These are phyloP conservation scores for Carex arenaria DNA, from an alignment of 202 grass and related monocot species.

Conservation along the genomic window DNA sequence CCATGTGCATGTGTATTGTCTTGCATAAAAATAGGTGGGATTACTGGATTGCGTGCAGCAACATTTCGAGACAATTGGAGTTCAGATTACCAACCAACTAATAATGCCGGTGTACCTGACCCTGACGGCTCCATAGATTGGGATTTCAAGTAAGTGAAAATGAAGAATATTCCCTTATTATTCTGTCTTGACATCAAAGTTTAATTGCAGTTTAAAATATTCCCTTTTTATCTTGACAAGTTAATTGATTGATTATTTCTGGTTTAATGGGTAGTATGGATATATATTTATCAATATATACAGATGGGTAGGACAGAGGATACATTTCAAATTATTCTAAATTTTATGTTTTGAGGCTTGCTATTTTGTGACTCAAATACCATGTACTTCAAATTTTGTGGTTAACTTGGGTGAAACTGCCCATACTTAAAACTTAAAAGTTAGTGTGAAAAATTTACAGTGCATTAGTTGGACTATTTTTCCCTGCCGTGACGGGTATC, in stretches of 20 bases:
- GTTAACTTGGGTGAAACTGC: not conserved
- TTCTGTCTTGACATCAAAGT: not conserved
- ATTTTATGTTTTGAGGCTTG: not conserved
- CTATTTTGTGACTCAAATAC: not conserved
- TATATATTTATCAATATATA: not conserved
- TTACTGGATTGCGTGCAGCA: conserved; percentile 77
- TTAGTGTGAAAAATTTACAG: conserved; percentile 23
- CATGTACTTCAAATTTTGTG: not conserved
- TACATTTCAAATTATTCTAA: not conserved
- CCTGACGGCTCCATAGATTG: conserved; percentile 87
- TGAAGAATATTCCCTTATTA: conserved; percentile 1
- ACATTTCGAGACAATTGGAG: conserved; percentile 88
- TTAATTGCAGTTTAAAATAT: conserved; percentile 13
- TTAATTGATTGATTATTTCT: conserved; percentile 3
- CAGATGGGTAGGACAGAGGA: not conserved
- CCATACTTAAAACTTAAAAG: not conserved
- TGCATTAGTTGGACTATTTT: conserved; percentile 98
- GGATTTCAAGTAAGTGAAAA: conserved; percentile 86
- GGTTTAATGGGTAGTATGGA: not conserved
- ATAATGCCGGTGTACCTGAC: conserved; percentile 93
- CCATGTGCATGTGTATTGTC: not conserved
- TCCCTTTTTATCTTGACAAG: conserved; percentile 2
- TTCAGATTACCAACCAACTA: conserved; percentile 85
- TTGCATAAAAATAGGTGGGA: conserved; percentile 41
- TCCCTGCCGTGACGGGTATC: conserved; percentile 98